phyloP scores from a whole-genome alignment of 2,329 filamentous ascomycete genomes.

The Clarireedia monteithiana region DNA sequence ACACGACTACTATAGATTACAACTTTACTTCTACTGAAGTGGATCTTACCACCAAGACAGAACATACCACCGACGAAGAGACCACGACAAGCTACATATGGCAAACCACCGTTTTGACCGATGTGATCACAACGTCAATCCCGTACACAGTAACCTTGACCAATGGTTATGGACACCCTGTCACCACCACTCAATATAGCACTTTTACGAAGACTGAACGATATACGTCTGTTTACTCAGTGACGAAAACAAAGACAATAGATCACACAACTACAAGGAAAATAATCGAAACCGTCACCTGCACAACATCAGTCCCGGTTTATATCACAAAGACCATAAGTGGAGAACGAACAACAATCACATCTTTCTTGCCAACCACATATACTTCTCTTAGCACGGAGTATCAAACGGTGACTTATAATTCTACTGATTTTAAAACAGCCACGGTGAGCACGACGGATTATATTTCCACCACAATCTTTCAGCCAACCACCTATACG shows the following conservation, averaged over 20 bases:
- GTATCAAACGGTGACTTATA: not conserved
- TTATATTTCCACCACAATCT: not conserved
- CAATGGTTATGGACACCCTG: conserved; percentile 15
- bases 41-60: conserved; percentile 2
- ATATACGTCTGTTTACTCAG: conserved; percentile 6
- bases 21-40: conserved; percentile 4
- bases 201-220: conserved; percentile 14
- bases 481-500: not conserved
- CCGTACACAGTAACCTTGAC: conserved; percentile 16
- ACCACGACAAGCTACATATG: conserved; percentile 3
- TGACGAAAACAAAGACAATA: not conserved
- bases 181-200: conserved; percentile 15
- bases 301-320: not conserved
- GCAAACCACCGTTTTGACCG: conserved; percentile 9
- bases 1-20: not conserved
- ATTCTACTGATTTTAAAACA: not conserved
- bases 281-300: not conserved
- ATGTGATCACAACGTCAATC: conserved; percentile 13
- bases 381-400: conserved; percentile 4
- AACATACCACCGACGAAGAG: conserved; percentile 5
- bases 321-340: not conserved
- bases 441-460: not conserved
- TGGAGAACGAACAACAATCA: conserved; percentile 1
- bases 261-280: conserved; percentile 1
- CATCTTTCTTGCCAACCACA: conserved; percentile 10